Conservation (phyloP, 495 filamentous ascomycete genomes). For the Sordaria brevicollis region DNA sequence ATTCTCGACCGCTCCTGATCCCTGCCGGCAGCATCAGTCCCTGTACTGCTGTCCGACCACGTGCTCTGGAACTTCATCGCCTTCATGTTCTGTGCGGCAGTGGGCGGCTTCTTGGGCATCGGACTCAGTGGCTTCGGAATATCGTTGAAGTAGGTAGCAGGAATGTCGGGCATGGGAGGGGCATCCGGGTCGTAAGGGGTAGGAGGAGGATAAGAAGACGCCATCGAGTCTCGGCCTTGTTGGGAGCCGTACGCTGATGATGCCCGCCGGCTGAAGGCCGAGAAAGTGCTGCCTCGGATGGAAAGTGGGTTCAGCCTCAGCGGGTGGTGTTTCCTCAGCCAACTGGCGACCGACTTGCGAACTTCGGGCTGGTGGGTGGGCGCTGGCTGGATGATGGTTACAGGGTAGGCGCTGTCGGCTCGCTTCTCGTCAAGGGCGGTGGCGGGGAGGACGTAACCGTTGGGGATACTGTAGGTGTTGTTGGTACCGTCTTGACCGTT, state of each 20-base stretch:
- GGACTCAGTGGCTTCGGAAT: background rate
- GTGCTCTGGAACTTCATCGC: background rate
- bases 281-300: conserved; percentile 1
- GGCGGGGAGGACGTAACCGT: background rate
- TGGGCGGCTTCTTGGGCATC: background rate
- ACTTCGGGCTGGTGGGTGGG: conserved; percentile 4
- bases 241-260: background rate
- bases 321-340: conserved; percentile 13
- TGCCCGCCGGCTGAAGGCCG: background rate
- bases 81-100: background rate
- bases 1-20: background rate
- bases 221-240: background rate
- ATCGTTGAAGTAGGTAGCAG: background rate
- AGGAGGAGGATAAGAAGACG: background rate
- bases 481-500: conserved; percentile 6
- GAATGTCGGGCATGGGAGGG: background rate
- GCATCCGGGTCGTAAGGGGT: background rate
- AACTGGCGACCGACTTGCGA: conserved; percentile 12
- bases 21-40: background rate
- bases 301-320: conserved; percentile 11
- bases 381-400: background rate
- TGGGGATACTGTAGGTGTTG: background rate
- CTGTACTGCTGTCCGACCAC: background rate
- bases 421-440: conserved; percentile 2
- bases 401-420: background rate